A percentile compares a stretch with the other conserved stretches of the same genome.
phyloP scores from a whole-genome alignment of 164 flowering plant genomes.

The Nymphaea thermarum region DNA sequence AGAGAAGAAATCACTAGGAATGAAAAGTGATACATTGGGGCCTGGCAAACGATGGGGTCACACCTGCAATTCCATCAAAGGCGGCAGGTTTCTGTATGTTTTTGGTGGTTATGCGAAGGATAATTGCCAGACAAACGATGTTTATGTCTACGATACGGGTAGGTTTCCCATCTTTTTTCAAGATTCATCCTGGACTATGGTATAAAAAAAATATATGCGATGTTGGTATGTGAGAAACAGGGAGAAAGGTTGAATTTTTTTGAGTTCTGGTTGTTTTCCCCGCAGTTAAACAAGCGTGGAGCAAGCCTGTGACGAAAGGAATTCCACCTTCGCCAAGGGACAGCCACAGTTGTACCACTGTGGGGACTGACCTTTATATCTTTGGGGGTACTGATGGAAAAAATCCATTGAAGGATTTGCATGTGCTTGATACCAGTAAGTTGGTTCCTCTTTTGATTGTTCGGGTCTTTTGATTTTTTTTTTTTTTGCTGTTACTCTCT shows the following conservation, averaged over 20 bases:
- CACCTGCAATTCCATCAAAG: slow-evolving; percentile 79
- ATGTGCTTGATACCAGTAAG: slow-evolving; percentile 80
- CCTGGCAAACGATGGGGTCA: slow-evolving; percentile 98
- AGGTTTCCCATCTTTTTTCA: slow-evolving; percentile 8
- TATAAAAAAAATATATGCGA: slow-evolving; percentile 2
- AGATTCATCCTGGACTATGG: neutral
- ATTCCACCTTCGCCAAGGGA: slow-evolving; percentile 75
- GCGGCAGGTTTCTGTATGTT: slow-evolving; percentile 70
- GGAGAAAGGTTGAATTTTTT: neutral
- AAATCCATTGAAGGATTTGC: slow-evolving; percentile 77
- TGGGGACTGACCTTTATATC: slow-evolving; percentile 75
- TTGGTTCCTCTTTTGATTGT: slow-evolving; percentile 1
- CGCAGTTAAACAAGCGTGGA: slow-evolving; percentile 68
- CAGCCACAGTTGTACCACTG: slow-evolving; percentile 83
- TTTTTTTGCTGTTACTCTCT: neutral
- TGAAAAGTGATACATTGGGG: slow-evolving; percentile 25
- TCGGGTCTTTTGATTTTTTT: neutral
- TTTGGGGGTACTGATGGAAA: slow-evolving; percentile 98
- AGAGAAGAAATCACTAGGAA: slow-evolving; percentile 19
- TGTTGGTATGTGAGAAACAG: neutral
- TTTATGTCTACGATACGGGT: slow-evolving; percentile 86
- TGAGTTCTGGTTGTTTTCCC: slow-evolving; percentile 1
- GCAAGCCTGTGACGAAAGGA: slow-evolving; percentile 72
- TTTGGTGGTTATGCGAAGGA: slow-evolving; percentile 89
- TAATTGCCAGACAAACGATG: slow-evolving; percentile 81